phyloP scores from a whole-genome alignment of 768 basidiomycete species.

The Rhodotorula kratochvilovae region DNA sequence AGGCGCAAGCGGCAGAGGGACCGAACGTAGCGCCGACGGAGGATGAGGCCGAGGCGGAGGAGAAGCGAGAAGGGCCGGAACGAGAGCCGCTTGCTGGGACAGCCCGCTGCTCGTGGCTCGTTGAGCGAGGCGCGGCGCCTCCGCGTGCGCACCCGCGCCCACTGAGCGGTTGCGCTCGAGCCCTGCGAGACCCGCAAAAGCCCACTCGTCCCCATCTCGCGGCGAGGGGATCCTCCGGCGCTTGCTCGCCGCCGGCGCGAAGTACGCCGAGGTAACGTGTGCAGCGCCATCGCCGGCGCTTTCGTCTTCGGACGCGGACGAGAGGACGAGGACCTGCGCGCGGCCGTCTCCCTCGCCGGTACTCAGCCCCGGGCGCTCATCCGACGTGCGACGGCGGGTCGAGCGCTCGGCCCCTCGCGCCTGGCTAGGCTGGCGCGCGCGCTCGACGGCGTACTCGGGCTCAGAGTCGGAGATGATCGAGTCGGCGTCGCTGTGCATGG shows the following conservation, averaged over 20 bases:
- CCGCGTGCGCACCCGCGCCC: too few species aligned
- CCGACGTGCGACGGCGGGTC: not conserved
- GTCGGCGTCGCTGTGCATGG: slow-evolving; percentile 4
- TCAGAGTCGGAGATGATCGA: slow-evolving; percentile 29
- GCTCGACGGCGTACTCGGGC: slow-evolving; percentile 2
- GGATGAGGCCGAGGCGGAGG: not conserved
- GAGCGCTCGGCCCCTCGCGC: not conserved
- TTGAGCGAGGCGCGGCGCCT: not conserved
- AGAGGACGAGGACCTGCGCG: slow-evolving; percentile 9
- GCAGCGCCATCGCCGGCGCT: too few species aligned
- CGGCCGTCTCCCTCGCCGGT: not conserved
- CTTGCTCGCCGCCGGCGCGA: not conserved
- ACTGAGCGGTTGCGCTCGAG: not conserved
- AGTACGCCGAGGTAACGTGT: not conserved
- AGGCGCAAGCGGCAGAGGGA: too few species aligned
- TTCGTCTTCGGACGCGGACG: slow-evolving; percentile 8
- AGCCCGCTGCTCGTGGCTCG: not conserved
- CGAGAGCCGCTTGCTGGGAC: too few species aligned
- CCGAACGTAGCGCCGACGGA: too few species aligned
- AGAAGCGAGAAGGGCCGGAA: too few species aligned
- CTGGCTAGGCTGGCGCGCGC: not conserved
- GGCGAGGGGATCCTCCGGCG: not conserved
- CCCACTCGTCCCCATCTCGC: not conserved
- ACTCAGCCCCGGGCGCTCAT: slow-evolving; percentile 4
- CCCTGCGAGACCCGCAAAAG: not conserved